phyloP scores from a whole-genome alignment of 768 basidiomycete genomes.

The Arthromyces matolae region DNA sequence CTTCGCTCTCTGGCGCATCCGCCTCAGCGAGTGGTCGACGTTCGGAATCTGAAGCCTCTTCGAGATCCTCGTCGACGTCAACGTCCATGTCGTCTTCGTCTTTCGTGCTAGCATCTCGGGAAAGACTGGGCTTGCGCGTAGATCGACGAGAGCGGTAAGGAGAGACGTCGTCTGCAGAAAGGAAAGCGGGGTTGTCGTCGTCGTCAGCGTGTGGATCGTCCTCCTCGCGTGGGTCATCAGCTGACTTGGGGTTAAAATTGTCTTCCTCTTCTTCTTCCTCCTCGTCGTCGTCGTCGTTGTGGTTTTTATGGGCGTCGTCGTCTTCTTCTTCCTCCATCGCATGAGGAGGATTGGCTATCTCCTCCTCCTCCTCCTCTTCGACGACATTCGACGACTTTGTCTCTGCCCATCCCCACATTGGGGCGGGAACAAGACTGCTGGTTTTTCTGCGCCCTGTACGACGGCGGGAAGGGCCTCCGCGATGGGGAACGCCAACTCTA shows the following conservation, averaged over 20 bases:
- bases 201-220: conserved; percentile 15
- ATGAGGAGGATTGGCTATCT: conserved; percentile 41
- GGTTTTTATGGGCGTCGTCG: conserved; percentile 37
- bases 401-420: conserved; percentile 87
- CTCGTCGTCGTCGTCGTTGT: conserved; percentile 21
- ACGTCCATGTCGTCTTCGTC: conserved; percentile 14
- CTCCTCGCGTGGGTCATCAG: conserved; percentile 11
- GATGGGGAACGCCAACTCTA: conserved; percentile 11
- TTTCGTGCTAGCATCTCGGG: conserved; percentile 7
- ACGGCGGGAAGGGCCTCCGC: conserved; percentile 19
- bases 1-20: conserved; percentile 20
- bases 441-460: conserved; percentile 24
- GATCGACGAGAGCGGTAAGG: conserved; percentile 11
- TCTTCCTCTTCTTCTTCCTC: conserved; percentile 26
- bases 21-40: conserved; percentile 2
- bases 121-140: conserved; percentile 9
- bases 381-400: conserved; percentile 36
- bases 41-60: conserved; percentile 16
- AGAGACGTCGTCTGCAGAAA: conserved; percentile 15
- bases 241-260: conserved; percentile 17
- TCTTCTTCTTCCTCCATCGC: conserved; percentile 66
- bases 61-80: conserved; percentile 16
- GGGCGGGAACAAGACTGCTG: conserved; percentile 67
- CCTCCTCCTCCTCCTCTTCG: conserved; percentile 53
- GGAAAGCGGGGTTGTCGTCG: conserved; percentile 14